Evolutionary conservation across 2,329 filamentous ascomycete species (phyloP).

Genomic region (Microdochium trichocladiopsis): DNA sequence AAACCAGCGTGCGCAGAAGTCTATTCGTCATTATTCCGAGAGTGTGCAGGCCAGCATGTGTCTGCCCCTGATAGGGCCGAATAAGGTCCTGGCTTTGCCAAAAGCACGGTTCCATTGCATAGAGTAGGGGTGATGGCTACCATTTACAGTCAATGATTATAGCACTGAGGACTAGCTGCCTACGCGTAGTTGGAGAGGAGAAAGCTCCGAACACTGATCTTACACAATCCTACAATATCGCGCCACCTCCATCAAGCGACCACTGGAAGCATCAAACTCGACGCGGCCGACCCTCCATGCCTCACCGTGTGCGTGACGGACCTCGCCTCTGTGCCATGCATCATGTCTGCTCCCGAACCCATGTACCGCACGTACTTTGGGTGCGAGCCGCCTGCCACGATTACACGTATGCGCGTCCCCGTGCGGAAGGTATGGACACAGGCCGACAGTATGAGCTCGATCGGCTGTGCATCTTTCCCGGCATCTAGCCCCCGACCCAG

Average conservation of each 20-base stretch:
- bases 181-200: background rate
- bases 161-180: background rate
- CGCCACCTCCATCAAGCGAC: background rate
- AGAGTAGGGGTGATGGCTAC: background rate
- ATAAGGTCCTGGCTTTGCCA: background rate
- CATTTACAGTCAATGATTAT: background rate
- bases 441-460: constrained; percentile 1
- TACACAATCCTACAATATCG: background rate
- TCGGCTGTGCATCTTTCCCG: background rate
- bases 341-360: constrained; percentile 3
- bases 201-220: background rate
- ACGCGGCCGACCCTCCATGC: background rate
- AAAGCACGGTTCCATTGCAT: background rate
- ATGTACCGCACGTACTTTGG: constrained; percentile 3
- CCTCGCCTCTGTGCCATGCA: background rate
- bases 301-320: background rate
- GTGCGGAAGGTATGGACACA: constrained; percentile 6
- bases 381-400: constrained; percentile 6
- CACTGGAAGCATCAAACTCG: background rate
- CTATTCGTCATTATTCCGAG: background rate
- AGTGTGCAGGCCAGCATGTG: background rate
- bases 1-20: background rate
- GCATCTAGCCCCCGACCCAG: background rate
- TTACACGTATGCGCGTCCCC: constrained; percentile 2
- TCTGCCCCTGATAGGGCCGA: background rate